Conservation (phyloP, 305 asterid genomes). For the Rubia tinctorum region DNA sequence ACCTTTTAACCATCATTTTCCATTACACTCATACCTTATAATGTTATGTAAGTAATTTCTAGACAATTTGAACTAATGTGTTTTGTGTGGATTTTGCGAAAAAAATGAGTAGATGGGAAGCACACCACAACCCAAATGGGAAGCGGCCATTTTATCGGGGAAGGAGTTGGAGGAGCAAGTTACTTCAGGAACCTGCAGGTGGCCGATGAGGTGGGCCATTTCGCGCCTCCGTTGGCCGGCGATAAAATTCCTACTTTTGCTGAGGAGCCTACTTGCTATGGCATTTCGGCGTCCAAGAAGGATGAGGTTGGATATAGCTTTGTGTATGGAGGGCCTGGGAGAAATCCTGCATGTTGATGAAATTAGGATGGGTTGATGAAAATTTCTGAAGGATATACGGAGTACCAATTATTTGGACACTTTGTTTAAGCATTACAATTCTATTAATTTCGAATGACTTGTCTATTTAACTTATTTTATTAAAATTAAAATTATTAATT, state of each 20-base stretch:
- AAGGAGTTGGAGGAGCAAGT: constrained; percentile 1
- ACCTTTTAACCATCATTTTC: not conserved
- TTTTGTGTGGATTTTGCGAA: not conserved
- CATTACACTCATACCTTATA: not conserved
- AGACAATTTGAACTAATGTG: not conserved
- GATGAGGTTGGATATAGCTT: not conserved
- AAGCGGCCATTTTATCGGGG: not conserved
- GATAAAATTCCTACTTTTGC: not conserved
- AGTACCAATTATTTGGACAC: not conserved
- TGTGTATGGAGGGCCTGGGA: constrained; percentile 2
- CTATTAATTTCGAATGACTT: not conserved
- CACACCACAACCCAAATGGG: constrained; percentile 5
- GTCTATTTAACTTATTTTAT: not conserved
- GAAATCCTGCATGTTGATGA: not conserved
- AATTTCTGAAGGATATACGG: not conserved
- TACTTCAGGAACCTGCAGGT: not conserved
- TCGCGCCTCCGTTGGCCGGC: not conserved
- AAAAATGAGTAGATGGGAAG: not conserved
- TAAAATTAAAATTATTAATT: too few species aligned
- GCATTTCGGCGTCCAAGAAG: not conserved
- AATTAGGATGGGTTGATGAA: not conserved
- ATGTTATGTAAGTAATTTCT: not conserved
- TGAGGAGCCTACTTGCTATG: not conserved
- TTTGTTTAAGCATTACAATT: not conserved
- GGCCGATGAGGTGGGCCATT: not conserved